A percentile compares a stretch with the other conserved stretches of the same genome.
Conservation (phyloP, 2,329 filamentous ascomycete species). For the Penicillium sp. region DNA sequence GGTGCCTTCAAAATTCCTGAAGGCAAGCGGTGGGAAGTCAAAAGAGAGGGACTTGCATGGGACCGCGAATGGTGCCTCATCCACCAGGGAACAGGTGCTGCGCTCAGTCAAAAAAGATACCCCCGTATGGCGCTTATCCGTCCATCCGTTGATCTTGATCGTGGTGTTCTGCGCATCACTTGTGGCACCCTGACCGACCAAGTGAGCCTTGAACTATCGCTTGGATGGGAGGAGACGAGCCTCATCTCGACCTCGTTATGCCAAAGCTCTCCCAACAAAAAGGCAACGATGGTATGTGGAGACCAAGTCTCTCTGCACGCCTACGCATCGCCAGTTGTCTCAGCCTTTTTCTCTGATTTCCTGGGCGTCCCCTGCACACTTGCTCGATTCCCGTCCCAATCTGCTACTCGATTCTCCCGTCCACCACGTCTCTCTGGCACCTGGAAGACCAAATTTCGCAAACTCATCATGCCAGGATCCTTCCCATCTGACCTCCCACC, state of each 20-base stretch:
- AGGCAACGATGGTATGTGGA: constrained; percentile 75
- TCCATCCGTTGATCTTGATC: constrained; percentile 72
- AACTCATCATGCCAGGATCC: constrained; percentile 53
- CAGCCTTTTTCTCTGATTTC: constrained; percentile 74
- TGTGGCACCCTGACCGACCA: constrained; percentile 41
- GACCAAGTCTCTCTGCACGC: constrained; percentile 73
- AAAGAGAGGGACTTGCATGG: constrained; percentile 83
- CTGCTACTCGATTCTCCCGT: constrained; percentile 71
- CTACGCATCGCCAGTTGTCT: constrained; percentile 70
- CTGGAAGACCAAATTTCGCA: constrained; percentile 26
- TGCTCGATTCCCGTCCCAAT: constrained; percentile 77
- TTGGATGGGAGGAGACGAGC: constrained; percentile 36
- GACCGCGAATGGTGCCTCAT: constrained; percentile 96
- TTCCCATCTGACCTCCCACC: constrained; percentile 54
- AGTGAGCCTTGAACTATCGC: constrained; percentile 41
- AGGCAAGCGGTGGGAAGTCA: constrained; percentile 72
- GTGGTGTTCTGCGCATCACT: constrained; percentile 66
- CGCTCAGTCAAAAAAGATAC: constrained; percentile 85
- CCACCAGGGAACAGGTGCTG: constrained; percentile 81
- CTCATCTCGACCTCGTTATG: constrained; percentile 70
- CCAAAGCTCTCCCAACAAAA: constrained; percentile 36
- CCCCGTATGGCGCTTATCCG: constrained; percentile 84
- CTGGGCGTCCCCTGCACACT: constrained; percentile 81
- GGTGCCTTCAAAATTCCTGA: constrained; percentile 73
- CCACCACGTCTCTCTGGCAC: constrained; percentile 61